Base-by-base conservation (phyloP, 768 basidiomycete species). In the Tylopilus sp. region DNA sequence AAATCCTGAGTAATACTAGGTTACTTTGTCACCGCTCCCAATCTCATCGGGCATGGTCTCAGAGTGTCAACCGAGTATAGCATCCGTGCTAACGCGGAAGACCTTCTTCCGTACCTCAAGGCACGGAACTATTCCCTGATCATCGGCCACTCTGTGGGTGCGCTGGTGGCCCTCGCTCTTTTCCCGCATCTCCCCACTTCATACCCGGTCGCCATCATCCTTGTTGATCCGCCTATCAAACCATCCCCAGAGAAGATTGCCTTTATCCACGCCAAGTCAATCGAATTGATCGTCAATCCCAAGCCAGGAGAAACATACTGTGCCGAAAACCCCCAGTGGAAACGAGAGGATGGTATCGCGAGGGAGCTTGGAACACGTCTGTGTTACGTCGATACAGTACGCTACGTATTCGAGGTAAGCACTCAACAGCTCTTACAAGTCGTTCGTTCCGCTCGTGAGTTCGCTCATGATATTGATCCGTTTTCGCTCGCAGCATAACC, bases 121-220 rank as follows among this genome's bases (percentile, higher is more conserved):
- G 49, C 40, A 10, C 17, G 46, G 26, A 47, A 48, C 11, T 65
- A 58, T 15, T 35, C 52, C n/a, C 20, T 64, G 10, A 36, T 66
- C 44, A 50, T 66, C 3, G 64, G 59, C 2, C 64, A 66, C 13
- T 63, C 64, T 20, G 4, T 61, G 35, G 64, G 64, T 4, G 57
- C 20, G 1, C 9, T 31, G 4, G 22, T 20, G 1, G 25, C 18
- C 18, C 25, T 64, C 4, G 25, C 20, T 11, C 59, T 65, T 15
- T 13, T 20, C 20, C 9, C 46, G 3, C 12, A 47, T 33, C 45
- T 65, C 7, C 17, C 56, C 0, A 5, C n/a, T 13, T 47, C 49
- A 7, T 30, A 53, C 21, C 55, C 55, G 2, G 61, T 49, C 1
- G 56, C 56, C 2, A 47, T 63, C 13, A 21, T 66, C 13, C 56